Evolutionary conservation across 2,329 filamentous ascomycete genomes (phyloP), one percentile per base, ranked within the genome.

Genomic region (Paecilomyces fulvus): DNA sequence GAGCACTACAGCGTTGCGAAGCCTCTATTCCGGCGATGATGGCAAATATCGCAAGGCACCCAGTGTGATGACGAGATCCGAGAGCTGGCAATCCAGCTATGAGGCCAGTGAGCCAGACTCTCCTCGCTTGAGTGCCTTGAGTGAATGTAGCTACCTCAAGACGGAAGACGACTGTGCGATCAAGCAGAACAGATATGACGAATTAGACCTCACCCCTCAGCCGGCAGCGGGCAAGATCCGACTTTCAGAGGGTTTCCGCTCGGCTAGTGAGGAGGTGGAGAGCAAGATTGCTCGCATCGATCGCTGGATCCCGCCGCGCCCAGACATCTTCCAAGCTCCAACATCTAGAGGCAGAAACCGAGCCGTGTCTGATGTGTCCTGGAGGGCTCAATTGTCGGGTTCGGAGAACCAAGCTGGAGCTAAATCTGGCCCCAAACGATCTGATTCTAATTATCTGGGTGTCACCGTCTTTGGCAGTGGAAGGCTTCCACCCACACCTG

Each of bases 101-200:
- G 68, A 72, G n/a, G 62, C 59, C 1, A 54, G 61, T 5, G 70
- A 73, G n/a, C 66, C 68, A 0, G 67, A 64, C 30, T 76, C 73
- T 7, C 74, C 74, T 2, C 66, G 75, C 52, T 63, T 76, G 8
- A 77, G 75, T 56, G 68, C 73, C 20, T 64, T 77, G 0, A 77
- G 75, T 52, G 75, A 77, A 61, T 76, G 74, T 60, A 76, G 74
- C 54, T 73, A 76, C 57, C 61, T 76, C 14, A 66, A 68, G 46
- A 65, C 69, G 1, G 63, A 67, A 11, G 70, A 69, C n/a, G 63
- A 43, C 37, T n/a, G 37, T 43, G 37, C 37, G 7, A 43, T 43
- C 37, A 43, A 43, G n/a, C n/a, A 49, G 10, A 61, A 70, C 33
- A 49, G 14, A 20, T 31, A 55, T 20, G 53, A 57, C 25, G 52